Conservation (phyloP, 129 eudicot species). For the Apium graveolens region DNA sequence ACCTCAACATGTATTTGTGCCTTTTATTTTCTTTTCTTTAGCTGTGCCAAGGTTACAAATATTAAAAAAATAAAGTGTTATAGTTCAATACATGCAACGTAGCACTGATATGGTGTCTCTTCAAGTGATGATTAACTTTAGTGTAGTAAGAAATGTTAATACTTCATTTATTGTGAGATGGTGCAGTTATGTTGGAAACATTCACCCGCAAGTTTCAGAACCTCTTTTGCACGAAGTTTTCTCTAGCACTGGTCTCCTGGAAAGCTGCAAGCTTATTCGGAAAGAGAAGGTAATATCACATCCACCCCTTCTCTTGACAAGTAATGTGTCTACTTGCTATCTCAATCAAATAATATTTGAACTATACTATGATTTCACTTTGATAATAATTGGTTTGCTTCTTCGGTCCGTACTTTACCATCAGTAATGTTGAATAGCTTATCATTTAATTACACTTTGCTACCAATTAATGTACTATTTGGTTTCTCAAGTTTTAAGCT, state of each 20-base stretch:
- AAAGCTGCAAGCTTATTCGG: slow-evolving; percentile 93
- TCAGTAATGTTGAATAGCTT: not conserved
- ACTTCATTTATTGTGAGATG: not conserved
- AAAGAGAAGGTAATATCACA: slow-evolving; percentile 64
- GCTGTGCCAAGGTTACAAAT: not conserved
- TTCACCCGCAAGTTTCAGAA: slow-evolving; percentile 93
- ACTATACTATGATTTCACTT: not conserved
- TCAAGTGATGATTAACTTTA: not conserved
- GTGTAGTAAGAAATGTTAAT: not conserved
- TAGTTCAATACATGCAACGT: not conserved
- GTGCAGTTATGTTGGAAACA: slow-evolving; percentile 93
- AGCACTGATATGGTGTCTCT: not conserved
- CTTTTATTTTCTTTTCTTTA: not conserved
- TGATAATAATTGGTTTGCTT: not conserved
- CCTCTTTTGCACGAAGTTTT: slow-evolving; percentile 93
- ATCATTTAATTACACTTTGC: not conserved
- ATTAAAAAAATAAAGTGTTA: not conserved
- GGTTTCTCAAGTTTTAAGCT: not conserved
- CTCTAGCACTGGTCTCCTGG: slow-evolving; percentile 78
- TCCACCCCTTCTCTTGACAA: not conserved
- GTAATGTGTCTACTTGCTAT: not conserved
- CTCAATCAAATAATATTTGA: not conserved
- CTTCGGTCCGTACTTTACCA: too few relatives aligned
- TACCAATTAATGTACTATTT: not conserved
- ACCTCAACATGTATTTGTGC: not conserved